Conservation (phyloP, 352 stramenopile species). For the Globisporangium solare region DNA sequence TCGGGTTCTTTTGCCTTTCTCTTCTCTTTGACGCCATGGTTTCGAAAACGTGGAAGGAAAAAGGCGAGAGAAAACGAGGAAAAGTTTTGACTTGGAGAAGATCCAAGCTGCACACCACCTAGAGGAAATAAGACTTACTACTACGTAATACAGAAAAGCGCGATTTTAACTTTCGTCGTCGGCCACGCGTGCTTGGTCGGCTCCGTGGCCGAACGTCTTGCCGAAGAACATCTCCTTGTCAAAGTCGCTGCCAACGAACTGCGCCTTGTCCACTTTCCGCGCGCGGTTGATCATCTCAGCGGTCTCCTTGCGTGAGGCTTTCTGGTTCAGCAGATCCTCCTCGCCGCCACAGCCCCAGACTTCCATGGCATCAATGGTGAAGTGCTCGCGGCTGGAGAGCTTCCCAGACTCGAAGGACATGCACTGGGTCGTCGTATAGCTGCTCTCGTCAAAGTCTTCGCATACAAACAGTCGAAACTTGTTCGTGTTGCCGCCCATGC, state of each 20-base stretch:
- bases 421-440: slow-evolving; percentile 73
- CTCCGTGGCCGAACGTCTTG: slow-evolving; percentile 76
- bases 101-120: neutral
- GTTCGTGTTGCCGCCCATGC: slow-evolving; percentile 71
- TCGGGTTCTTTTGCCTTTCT: slow-evolving; percentile 1
- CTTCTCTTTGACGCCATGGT: neutral
- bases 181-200: slow-evolving; percentile 51
- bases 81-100: neutral
- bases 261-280: slow-evolving; percentile 83
- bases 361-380: slow-evolving; percentile 64
- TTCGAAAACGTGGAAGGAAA: neutral
- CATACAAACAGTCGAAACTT: slow-evolving; percentile 77
- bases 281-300: slow-evolving; percentile 80
- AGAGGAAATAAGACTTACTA: slow-evolving; percentile 3
- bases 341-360: slow-evolving; percentile 78
- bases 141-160: slow-evolving; percentile 1
- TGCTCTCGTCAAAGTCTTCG: slow-evolving; percentile 81
- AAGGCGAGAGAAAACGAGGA: neutral
- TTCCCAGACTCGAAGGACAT: slow-evolving; percentile 65
- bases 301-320: slow-evolving; percentile 67
- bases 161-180: slow-evolving; percentile 57
- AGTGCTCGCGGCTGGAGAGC: slow-evolving; percentile 54
- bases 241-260: slow-evolving; percentile 81
- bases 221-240: slow-evolving; percentile 78
- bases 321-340: slow-evolving; percentile 42